A percentile compares a stretch with the other conserved stretches of the same genome.
phyloP scores from a whole-genome alignment of 1,284 basidiomycete genomes.

The Tylopilus sp. region DNA sequence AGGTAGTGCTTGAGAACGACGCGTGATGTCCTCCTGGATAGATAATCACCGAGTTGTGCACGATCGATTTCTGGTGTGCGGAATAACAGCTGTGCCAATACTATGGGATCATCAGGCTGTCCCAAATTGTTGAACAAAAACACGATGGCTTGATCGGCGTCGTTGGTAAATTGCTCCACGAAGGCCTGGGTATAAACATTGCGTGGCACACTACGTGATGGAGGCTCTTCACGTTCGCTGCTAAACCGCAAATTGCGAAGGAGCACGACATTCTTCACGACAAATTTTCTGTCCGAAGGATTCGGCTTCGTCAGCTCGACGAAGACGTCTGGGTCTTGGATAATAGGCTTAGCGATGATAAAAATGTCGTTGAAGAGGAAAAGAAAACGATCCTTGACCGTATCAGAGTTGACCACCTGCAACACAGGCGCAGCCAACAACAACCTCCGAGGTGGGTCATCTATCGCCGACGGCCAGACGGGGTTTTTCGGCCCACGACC shows the following conservation, averaged over 20 bases:
- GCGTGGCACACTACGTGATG: conserved; percentile 42
- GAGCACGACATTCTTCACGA: conserved; percentile 84
- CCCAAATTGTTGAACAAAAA: conserved; percentile 58
- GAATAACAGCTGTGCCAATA: conserved; percentile 81
- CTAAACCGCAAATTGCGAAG: conserved; percentile 69
- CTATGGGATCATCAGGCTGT: conserved; percentile 55
- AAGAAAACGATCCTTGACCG: conserved; percentile 93
- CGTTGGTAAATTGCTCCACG: conserved; percentile 67
- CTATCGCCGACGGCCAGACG: conserved; percentile 62
- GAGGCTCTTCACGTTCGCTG: conserved; percentile 58
- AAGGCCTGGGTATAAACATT: conserved; percentile 68
- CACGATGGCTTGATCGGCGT: conserved; percentile 70
- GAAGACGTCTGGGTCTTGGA: conserved; percentile 58
- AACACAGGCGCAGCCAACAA: conserved; percentile 83
- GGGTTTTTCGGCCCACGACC: conserved; percentile 59
- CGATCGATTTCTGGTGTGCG: conserved; percentile 83
- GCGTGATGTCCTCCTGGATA: conserved; percentile 70
- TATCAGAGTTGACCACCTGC: conserved; percentile 91
- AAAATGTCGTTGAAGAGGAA: conserved; percentile 95
- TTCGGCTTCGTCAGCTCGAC: conserved; percentile 59
- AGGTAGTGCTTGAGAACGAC: conserved; percentile 79
- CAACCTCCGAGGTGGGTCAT: conserved; percentile 85
- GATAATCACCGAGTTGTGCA: conserved; percentile 77
- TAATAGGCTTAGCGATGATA: conserved; percentile 76
- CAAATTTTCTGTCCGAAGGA: conserved; percentile 76